These are phyloP conservation scores for Ramalina peruviana DNA, from an alignment of 495 filamentous ascomycete species.

Conservation along the genomic window DNA sequence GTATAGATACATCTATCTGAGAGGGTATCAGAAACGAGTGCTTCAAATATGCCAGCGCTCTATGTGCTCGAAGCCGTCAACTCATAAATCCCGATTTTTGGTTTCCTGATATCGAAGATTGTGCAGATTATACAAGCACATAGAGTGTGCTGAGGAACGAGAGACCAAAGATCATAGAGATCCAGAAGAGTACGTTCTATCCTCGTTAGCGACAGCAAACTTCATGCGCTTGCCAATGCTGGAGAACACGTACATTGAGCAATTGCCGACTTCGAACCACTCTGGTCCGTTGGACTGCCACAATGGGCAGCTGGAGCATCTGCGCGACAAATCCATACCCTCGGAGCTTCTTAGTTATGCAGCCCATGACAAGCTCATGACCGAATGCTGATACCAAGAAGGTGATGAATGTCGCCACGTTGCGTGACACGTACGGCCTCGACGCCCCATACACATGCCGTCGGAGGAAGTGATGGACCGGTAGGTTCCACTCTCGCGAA, in stretches of 20 bases:
- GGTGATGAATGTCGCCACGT: slow-evolving; percentile 75
- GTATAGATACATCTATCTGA: too few relatives aligned
- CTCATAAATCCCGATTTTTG: too few relatives aligned
- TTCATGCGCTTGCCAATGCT: background rate
- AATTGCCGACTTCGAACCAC: slow-evolving; percentile 59
- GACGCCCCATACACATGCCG: slow-evolving; percentile 85
- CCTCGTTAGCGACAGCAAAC: background rate
- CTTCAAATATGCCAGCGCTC: too few relatives aligned
- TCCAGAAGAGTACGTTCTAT: slow-evolving; percentile 84
- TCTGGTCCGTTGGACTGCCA: slow-evolving; percentile 70
- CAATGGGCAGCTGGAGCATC: slow-evolving; percentile 93
- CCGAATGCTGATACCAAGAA: slow-evolving; percentile 81
- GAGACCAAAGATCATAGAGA: slow-evolving; percentile 82
- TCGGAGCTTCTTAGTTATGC: slow-evolving; percentile 91
- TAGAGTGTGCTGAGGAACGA: slow-evolving; percentile 60
- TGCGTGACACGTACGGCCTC: slow-evolving; percentile 56
- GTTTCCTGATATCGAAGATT: background rate
- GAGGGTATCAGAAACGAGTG: too few relatives aligned
- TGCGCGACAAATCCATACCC: slow-evolving; percentile 89
- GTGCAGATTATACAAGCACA: slow-evolving; percentile 31
- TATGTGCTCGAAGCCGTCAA: too few relatives aligned
- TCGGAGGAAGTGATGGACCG: slow-evolving; percentile 94
- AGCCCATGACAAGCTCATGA: slow-evolving; percentile 94
- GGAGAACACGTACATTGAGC: slow-evolving; percentile 45
- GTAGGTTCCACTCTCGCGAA: slow-evolving; percentile 93